These are phyloP conservation scores for Kwoniella pini DNA, from an alignment of 768 basidiomycete genomes.

Conservation along the genomic window DNA sequence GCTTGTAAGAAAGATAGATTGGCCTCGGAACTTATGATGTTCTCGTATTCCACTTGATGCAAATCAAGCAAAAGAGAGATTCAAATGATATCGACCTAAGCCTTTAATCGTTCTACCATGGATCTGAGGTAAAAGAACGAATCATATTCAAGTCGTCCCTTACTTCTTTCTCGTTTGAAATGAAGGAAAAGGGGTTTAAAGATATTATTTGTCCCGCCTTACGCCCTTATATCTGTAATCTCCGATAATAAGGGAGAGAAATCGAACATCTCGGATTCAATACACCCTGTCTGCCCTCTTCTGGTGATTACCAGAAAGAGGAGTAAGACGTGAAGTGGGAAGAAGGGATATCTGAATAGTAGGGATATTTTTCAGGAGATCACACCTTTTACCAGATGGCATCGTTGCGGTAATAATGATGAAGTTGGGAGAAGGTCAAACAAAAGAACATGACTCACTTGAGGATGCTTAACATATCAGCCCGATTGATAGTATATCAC, in stretches of 20 bases:
- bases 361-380: conserved; percentile 5
- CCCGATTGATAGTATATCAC: background rate
- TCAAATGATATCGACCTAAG: conserved; percentile 23
- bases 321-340: background rate
- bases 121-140: conserved; percentile 15
- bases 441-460: background rate
- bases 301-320: background rate
- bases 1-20: conserved; percentile 22
- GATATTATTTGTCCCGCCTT: conserved; percentile 39
- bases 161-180: background rate
- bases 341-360: conserved; percentile 1
- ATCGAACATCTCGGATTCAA: conserved; percentile 24
- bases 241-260: conserved; percentile 18
- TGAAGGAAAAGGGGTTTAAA: background rate
- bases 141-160: conserved; percentile 18
- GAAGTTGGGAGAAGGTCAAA: background rate
- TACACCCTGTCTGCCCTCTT: background rate
- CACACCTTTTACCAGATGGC: conserved; percentile 49
- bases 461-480: too few relatives aligned
- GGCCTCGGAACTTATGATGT: conserved; percentile 25
- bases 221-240: conserved; percentile 24
- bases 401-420: conserved; percentile 36
- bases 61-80: background rate
- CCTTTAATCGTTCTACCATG: conserved; percentile 26
- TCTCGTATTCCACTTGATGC: background rate